Base-by-base conservation (phyloP, 768 basidiomycete genomes). In the Suillus placidus region DNA sequence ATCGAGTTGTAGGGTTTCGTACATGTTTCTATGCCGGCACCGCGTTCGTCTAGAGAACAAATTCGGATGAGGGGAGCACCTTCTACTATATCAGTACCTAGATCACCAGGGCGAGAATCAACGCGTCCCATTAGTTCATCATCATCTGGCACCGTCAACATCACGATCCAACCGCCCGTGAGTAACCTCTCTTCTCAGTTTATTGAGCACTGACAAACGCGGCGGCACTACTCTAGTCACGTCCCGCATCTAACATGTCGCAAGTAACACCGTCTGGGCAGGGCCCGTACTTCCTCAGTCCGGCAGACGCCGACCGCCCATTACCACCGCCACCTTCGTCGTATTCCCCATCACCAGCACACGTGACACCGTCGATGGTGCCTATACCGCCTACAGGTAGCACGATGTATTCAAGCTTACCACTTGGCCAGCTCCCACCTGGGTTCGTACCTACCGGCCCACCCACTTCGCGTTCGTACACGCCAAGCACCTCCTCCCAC, bases 241-340 rank as follows among this genome's bases (percentile, higher is more conserved):
- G 37, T 20, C 37, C 65, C 4, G 75, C 79, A 32, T 82, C 80
- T 7, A 73, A 78, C 57, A 70, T 69, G 7, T 81, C 80, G 45
- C 73, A 67, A 52, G 37, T 70, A 5, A 72, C 73, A 10, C 63
- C 55, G 4, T 67, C 76, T 18, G 68, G 71, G 2, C 72, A 72
- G 35, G 72, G 76, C 45, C 2, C 73, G 4, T 40, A 78, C 45
- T 69, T 79, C 61, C 69, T 82, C n/a, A 81, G 79, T 60, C 78
- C 80, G 51, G 79, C 76, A 6, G 81, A 82, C 52, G 81, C 80
- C 4, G 78, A 79, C 38, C 71, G 77, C n/a, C 75, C 75, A 0
- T 49, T 78, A n/a, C 74, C 80, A 8, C 75, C 76, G 18, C 77
- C 51, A 18, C 52, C 77, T 32, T 42, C 57, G 16, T 38, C 57